These are phyloP conservation scores for Olyra latifolia DNA, from an alignment of 176 grass and related monocot genomes.

Conservation along the genomic window DNA sequence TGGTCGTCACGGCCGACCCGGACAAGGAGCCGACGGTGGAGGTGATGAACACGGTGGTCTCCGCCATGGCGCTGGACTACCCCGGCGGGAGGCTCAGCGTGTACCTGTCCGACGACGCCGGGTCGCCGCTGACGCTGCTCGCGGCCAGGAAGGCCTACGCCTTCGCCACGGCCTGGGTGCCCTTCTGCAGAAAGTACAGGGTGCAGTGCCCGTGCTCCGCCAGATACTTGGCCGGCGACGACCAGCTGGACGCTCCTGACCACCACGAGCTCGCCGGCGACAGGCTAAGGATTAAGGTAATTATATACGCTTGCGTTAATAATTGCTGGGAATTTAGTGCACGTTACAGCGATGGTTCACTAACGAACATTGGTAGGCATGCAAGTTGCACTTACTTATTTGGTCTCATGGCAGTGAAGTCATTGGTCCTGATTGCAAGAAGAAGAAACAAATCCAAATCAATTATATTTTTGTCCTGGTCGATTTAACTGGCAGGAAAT, in stretches of 20 bases:
- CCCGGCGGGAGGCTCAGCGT: slow-evolving; percentile 46
- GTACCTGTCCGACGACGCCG: slow-evolving; percentile 82
- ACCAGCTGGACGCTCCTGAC: not conserved
- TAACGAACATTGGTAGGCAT: too few relatives aligned
- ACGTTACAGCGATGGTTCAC: too few relatives aligned
- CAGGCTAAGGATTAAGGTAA: slow-evolving; percentile 45
- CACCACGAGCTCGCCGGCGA: not conserved
- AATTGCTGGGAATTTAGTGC: too few relatives aligned
- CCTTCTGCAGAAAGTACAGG: slow-evolving; percentile 54
- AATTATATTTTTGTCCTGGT: too few relatives aligned
- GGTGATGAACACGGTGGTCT: slow-evolving; percentile 69
- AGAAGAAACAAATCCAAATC: too few relatives aligned
- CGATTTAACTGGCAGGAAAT: slow-evolving; percentile 28
- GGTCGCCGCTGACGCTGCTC: slow-evolving; percentile 52
- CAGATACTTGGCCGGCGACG: slow-evolving; percentile 32
- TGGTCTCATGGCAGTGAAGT: too few relatives aligned
- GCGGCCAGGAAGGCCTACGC: slow-evolving; percentile 45
- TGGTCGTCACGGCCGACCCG: slow-evolving; percentile 61
- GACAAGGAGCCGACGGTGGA: slow-evolving; percentile 47
- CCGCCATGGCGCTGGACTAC: slow-evolving; percentile 88
- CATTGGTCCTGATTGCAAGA: too few relatives aligned
- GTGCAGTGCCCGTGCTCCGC: slow-evolving; percentile 46
- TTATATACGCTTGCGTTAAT: too few relatives aligned
- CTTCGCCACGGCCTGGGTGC: slow-evolving; percentile 67
- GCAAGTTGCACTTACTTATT: too few relatives aligned